Conservation (phyloP, 2,329 filamentous ascomycete genomes). For the Epichloe uncinata region DNA sequence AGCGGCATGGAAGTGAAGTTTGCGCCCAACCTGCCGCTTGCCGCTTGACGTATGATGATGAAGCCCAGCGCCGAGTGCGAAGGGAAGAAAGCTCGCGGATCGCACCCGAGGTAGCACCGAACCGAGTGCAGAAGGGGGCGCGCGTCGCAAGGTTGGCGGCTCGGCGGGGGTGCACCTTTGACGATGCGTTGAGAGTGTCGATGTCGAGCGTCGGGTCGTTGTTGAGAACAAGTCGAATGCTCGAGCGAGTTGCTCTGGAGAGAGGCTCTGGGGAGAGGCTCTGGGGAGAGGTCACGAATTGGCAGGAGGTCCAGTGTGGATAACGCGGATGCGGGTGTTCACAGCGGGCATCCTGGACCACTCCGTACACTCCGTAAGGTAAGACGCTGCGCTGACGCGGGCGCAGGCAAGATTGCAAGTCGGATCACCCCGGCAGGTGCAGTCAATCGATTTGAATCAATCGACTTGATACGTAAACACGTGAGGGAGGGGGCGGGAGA, state of each 20-base stretch:
- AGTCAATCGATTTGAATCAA: not conserved
- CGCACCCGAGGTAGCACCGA: not conserved
- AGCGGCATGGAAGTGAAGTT: not conserved
- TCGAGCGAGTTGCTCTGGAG: not conserved
- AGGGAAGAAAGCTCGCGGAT: not conserved
- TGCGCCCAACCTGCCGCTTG: not conserved
- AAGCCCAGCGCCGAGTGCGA: not conserved
- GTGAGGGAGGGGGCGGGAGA: not conserved
- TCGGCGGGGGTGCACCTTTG: not conserved
- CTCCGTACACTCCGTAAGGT: no score
- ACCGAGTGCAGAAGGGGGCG: not conserved
- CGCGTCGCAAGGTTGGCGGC: not conserved
- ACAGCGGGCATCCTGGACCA: not conserved
- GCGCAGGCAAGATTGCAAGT: no score
- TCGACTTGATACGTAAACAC: not conserved
- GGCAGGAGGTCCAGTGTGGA: conserved; percentile 4
- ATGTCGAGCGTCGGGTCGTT: not conserved
- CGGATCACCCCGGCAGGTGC: not conserved
- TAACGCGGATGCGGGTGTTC: conserved; percentile 1
- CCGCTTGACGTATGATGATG: not conserved
- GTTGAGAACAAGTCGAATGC: not conserved
- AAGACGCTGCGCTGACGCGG: no score
- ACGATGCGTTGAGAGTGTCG: not conserved
- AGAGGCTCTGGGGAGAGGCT: not conserved
- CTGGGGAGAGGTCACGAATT: not conserved